phyloP scores from a whole-genome alignment of 2,329 filamentous ascomycete genomes.

The Epichloe festucae region DNA sequence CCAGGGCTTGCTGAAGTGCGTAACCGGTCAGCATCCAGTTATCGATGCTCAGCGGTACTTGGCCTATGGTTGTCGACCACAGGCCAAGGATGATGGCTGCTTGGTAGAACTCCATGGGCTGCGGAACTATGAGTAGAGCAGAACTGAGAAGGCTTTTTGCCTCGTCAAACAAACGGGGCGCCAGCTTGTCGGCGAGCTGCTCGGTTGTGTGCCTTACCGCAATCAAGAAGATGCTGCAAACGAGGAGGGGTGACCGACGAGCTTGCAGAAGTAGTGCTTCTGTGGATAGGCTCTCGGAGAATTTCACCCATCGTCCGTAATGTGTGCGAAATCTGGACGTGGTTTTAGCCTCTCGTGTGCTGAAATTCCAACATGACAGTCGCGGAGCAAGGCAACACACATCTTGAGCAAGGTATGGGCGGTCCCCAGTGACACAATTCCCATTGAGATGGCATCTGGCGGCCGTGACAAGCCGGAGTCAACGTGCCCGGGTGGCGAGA shows the following conservation, averaged over 20 bases:
- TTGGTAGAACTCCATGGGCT: constrained; percentile 14
- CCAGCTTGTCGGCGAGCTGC: constrained; percentile 11
- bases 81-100: constrained; percentile 13
- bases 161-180: constrained; percentile 13
- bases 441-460: constrained; percentile 11
- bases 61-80: constrained; percentile 17
- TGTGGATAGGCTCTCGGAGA: constrained; percentile 9
- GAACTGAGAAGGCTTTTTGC: constrained; percentile 10
- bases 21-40: constrained; percentile 16
- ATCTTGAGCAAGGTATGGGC: constrained; percentile 11
- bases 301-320: constrained; percentile 16
- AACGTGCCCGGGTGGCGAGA: constrained; percentile 9
- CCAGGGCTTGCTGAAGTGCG: constrained; percentile 13
- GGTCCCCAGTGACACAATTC: constrained; percentile 8
- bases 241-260: constrained; percentile 10
- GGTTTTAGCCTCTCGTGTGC: constrained; percentile 1
- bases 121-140: constrained; percentile 8
- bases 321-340: constrained; percentile 12
- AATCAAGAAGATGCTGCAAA: constrained; percentile 15
- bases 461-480: background rate
- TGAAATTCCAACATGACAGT: background rate
- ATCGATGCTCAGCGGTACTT: constrained; percentile 15
- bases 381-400: constrained; percentile 6
- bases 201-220: constrained; percentile 13
- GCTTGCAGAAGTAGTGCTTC: constrained; percentile 6